These are phyloP conservation scores for Hanseniaspora singularis DNA, from an alignment of 805 yeast species.

Conservation along the genomic window DNA sequence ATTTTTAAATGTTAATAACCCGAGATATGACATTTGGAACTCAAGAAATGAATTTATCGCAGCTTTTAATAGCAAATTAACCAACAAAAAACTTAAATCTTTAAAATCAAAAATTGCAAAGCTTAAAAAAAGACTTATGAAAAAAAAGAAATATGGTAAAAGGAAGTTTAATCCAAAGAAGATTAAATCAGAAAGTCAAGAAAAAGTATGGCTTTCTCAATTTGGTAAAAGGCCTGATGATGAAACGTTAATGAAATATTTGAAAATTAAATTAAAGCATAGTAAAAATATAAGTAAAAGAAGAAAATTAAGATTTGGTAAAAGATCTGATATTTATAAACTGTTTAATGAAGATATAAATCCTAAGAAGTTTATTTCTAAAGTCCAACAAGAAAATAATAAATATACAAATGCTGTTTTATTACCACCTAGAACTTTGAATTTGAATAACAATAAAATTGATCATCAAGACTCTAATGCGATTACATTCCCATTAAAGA, in stretches of 20 bases:
- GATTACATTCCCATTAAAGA: neutral
- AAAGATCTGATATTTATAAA: slow-evolving; percentile 6
- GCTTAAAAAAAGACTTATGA: slow-evolving; percentile 5
- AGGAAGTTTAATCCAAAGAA: slow-evolving; percentile 9
- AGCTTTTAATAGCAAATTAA: slow-evolving; percentile 2
- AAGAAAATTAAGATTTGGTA: neutral
- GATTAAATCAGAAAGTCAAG: neutral
- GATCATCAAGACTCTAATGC: neutral
- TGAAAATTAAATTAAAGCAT: slow-evolving; percentile 6
- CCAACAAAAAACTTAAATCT: slow-evolving; percentile 1
- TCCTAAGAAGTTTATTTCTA: neutral
- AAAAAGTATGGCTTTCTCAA: slow-evolving; percentile 1
- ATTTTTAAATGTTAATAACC: slow-evolving; percentile 21
- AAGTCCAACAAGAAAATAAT: slow-evolving; percentile 7
- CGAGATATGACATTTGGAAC: slow-evolving; percentile 18
- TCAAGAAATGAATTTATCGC: neutral
- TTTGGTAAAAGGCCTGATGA: slow-evolving; percentile 2
- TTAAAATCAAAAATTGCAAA: slow-evolving; percentile 10
- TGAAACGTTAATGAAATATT: neutral
- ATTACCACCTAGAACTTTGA: slow-evolving; percentile 14
- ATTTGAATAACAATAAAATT: slow-evolving; percentile 2
- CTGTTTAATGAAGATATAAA: slow-evolving; percentile 10
- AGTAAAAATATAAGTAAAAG: neutral
- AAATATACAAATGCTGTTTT: slow-evolving; percentile 8
- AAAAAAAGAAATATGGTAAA: slow-evolving; percentile 6